These are phyloP conservation scores for Coleophoma eucalyptorum DNA, from an alignment of 2,329 filamentous ascomycete species.

Conservation along the genomic window DNA sequence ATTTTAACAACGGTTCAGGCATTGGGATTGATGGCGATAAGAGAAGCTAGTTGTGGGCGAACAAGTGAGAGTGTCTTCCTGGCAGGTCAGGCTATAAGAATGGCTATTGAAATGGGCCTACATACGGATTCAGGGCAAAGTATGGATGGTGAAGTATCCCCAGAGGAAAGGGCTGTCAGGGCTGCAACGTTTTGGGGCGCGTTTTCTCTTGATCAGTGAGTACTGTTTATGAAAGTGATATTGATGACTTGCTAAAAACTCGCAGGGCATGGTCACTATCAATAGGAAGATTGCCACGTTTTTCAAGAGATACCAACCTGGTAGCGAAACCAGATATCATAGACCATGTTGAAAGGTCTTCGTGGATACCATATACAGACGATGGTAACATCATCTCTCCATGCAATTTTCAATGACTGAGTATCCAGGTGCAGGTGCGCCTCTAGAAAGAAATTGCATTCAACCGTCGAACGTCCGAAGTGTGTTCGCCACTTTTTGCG, in stretches of 20 bases:
- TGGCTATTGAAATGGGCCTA: conserved; percentile 51
- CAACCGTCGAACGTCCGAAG: conserved; percentile 67
- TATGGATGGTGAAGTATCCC: conserved; percentile 38
- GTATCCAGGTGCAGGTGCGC: conserved; percentile 14
- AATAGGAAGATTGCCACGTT: conserved; percentile 57
- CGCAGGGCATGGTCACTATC: conserved; percentile 61
- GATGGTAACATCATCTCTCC: conserved; percentile 23
- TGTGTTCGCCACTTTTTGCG: conserved; percentile 65
- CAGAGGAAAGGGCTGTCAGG: conserved; percentile 40
- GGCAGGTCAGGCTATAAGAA: conserved; percentile 66
- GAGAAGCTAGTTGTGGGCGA: conserved; percentile 68
- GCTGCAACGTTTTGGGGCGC: conserved; percentile 46
- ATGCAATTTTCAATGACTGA: not conserved
- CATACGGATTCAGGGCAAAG: conserved; percentile 6
- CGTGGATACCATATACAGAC: conserved; percentile 32
- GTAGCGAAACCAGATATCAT: conserved; percentile 59
- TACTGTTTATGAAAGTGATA: conserved; percentile 6
- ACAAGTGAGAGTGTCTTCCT: conserved; percentile 73
- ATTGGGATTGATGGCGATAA: conserved; percentile 70
- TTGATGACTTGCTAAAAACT: no score
- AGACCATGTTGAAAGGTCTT: conserved; percentile 56
- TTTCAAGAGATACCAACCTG: conserved; percentile 51
- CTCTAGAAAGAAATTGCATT: conserved; percentile 55
- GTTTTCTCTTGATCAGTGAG: conserved; percentile 57
- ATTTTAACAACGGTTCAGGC: conserved; percentile 70